A percentile compares a stretch with the other conserved stretches of the same genome.
Evolutionary conservation across 768 basidiomycete genomes (phyloP).

Genomic region (Rhodotorula toruloides): DNA sequence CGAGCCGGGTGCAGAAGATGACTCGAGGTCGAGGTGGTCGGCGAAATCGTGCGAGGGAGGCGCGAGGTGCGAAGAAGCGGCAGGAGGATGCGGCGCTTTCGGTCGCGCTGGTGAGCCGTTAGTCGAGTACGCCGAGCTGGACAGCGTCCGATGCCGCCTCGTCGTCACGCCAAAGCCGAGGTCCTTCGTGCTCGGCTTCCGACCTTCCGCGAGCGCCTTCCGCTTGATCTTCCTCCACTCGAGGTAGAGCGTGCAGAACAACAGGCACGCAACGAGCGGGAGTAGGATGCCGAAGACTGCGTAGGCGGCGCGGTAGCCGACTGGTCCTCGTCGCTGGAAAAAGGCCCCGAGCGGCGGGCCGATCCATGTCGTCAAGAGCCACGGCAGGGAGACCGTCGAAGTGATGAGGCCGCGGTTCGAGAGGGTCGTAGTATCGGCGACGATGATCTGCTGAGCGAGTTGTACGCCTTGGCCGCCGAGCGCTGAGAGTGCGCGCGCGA

Average conservation of each 20-base stretch:
- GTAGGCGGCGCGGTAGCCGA: conserved; percentile 40
- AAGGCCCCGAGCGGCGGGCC: conserved; percentile 38
- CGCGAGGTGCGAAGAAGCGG: neutral
- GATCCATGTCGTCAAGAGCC: conserved; percentile 41
- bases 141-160: too few relatives aligned
- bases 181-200: conserved; percentile 21
- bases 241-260: conserved; percentile 24
- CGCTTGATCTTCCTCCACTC: conserved; percentile 31
- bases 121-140: neutral
- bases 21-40: neutral
- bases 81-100: neutral
- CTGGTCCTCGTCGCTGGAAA: conserved; percentile 36
- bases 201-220: conserved; percentile 12
- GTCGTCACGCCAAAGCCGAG: conserved; percentile 27
- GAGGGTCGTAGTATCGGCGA: conserved; percentile 42
- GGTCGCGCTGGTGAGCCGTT: neutral
- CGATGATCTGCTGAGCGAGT: conserved; percentile 41
- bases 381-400: conserved; percentile 42
- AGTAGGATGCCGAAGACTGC: conserved; percentile 39
- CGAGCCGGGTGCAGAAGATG: neutral
- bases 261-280: conserved; percentile 33
- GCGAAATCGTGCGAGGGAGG: neutral
- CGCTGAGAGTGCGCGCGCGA: conserved; percentile 24
- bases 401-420: conserved; percentile 41
- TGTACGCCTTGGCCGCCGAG: conserved; percentile 41